A percentile compares a stretch with the other conserved stretches of the same genome.
phyloP scores from a whole-genome alignment of 345 rosid genomes.

The Hevea brasiliensis region DNA sequence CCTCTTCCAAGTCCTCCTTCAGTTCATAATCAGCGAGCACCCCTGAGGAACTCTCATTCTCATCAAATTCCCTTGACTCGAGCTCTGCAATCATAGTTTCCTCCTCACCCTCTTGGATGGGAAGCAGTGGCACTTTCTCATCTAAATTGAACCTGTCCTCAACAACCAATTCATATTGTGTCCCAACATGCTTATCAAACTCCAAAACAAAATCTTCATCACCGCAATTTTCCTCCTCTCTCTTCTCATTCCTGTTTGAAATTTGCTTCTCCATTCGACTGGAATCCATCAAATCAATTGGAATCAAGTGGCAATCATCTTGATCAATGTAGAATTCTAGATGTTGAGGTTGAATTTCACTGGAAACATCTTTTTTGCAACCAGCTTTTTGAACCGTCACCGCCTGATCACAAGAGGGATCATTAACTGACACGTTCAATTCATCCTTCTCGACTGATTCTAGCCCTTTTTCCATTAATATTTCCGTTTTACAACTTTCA shows the following conservation, averaged over 20 bases:
- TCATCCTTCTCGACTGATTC: slow-evolving; percentile 30
- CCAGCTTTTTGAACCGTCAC: slow-evolving; percentile 18
- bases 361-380: slow-evolving; percentile 23
- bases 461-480: slow-evolving; percentile 31
- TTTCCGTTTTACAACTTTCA: slow-evolving; percentile 39
- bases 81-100: slow-evolving; percentile 16
- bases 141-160: slow-evolving; percentile 27
- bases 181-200: slow-evolving; percentile 40
- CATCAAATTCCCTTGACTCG: slow-evolving; percentile 26
- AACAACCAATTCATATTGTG: slow-evolving; percentile 35
- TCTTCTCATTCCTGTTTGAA: slow-evolving; percentile 39
- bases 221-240: slow-evolving; percentile 41
- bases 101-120: slow-evolving; percentile 29
- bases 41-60: slow-evolving; percentile 18
- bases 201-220: slow-evolving; percentile 74
- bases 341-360: slow-evolving; percentile 38
- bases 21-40: slow-evolving; percentile 6
- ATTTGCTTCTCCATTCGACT: slow-evolving; percentile 7
- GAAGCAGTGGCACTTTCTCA: slow-evolving; percentile 25
- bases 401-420: slow-evolving; percentile 17
- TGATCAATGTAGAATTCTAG: slow-evolving; percentile 80
- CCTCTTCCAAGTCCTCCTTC: slow-evolving; percentile 28
- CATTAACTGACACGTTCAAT: slow-evolving; percentile 18
- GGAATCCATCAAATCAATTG: slow-evolving; percentile 48
- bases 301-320: slow-evolving; percentile 77